Conservation (phyloP, 495 filamentous ascomycete species). For the Penicillium turbatum region DNA sequence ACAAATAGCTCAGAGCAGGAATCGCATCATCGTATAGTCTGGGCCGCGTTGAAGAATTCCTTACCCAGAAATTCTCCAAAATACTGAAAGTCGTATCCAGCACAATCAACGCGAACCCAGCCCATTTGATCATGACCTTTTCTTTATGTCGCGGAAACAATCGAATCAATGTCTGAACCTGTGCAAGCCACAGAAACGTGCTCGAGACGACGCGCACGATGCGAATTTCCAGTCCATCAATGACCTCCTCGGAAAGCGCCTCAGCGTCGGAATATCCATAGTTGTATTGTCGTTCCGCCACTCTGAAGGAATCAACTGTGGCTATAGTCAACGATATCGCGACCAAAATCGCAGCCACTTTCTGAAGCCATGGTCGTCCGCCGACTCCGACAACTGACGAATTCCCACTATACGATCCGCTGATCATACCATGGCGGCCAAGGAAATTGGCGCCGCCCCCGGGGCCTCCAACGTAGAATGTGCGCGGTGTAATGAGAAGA, state of each 20-base stretch:
- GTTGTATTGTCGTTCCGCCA: conserved; percentile 74
- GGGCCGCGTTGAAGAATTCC: conserved; percentile 55
- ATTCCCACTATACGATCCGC: conserved; percentile 61
- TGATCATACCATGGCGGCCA: conserved; percentile 81
- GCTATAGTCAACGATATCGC: conserved; percentile 91
- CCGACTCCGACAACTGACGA: conserved; percentile 80
- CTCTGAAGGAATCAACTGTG: conserved; percentile 79
- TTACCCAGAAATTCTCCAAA: conserved; percentile 77
- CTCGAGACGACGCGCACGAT: conserved; percentile 88
- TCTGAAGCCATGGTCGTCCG: conserved; percentile 91
- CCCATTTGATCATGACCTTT: conserved; percentile 98
- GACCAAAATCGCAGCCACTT: conserved; percentile 84
- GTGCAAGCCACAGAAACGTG: conserved; percentile 93
- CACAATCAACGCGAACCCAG: conserved; percentile 86
- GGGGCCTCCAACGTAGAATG: conserved; percentile 78
- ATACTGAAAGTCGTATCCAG: conserved; percentile 85
- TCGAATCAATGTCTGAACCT: conserved; percentile 93
- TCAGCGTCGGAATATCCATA: conserved; percentile 68
- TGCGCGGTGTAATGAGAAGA: conserved; percentile 85
- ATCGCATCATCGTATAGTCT: conserved; percentile 80
- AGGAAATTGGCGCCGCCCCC: conserved; percentile 63
- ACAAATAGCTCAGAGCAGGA: conserved; percentile 88
- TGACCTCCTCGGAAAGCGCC: conserved; percentile 66
- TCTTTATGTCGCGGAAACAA: conserved; percentile 95
- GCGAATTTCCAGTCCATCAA: conserved; percentile 77